Percentiles rank a stretch among this genome's conserved stretches.
Evolutionary conservation across 768 basidiomycete genomes (phyloP).

Genomic region (Boletus rex-veris): DNA sequence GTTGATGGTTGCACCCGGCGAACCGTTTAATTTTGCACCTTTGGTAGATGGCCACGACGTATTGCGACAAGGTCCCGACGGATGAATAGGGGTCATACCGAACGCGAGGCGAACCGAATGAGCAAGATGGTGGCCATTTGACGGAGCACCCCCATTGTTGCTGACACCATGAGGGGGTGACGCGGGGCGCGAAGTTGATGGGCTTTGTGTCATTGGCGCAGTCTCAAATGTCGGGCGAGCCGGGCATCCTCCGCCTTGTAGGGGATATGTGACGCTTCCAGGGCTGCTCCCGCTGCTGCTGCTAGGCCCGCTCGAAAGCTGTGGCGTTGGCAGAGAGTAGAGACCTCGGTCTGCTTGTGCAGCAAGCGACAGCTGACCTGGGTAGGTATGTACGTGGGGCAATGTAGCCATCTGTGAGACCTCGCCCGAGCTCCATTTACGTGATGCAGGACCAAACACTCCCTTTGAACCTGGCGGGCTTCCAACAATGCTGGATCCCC

Average conservation of each 20-base stretch:
- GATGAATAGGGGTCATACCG: constrained; percentile 83
- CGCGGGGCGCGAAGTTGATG: constrained; percentile 56
- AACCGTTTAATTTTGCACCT: constrained; percentile 8
- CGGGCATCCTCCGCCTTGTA: constrained; percentile 14
- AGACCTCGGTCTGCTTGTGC: constrained; percentile 24
- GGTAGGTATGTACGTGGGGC: constrained; percentile 34
- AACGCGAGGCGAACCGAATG: constrained; percentile 86
- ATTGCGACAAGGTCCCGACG: constrained; percentile 33
- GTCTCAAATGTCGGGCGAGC: constrained; percentile 25
- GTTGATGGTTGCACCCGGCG: constrained; percentile 3
- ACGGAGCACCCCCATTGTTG: constrained; percentile 24
- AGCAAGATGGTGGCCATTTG: constrained; percentile 63
- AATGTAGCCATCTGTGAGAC: constrained; percentile 25
- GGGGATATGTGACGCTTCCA: constrained; percentile 44
- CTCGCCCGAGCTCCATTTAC: constrained; percentile 33
- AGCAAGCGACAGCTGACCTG: constrained; percentile 30
- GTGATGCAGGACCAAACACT: constrained; percentile 22
- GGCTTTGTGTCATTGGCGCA: constrained; percentile 38
- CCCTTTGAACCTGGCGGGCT: constrained; percentile 36
- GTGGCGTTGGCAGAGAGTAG: constrained; percentile 50
- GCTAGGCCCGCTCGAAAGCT: constrained; percentile 62
- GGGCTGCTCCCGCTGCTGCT: constrained; percentile 61
- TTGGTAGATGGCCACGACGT: constrained; percentile 37
- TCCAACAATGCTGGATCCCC: constrained; percentile 33
- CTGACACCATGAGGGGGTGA: constrained; percentile 46